phyloP scores from a whole-genome alignment of 1,284 basidiomycete species.

The Ceratobasidium sp. region DNA sequence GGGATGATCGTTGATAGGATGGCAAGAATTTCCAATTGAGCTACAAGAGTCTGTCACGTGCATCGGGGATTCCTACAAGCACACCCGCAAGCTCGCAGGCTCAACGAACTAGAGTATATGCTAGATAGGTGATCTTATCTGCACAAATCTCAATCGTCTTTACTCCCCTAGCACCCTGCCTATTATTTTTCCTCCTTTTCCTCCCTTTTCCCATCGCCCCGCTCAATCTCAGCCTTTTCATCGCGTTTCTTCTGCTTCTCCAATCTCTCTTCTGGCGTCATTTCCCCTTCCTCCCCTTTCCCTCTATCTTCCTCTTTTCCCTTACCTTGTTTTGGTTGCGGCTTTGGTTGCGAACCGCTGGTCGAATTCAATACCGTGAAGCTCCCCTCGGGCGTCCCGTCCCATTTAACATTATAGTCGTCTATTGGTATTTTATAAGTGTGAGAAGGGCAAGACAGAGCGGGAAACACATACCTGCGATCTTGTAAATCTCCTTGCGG shows the following conservation, averaged over 20 bases:
- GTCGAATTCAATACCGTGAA: conserved; percentile 36
- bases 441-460: too few relatives aligned
- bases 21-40: too few relatives aligned
- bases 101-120: too few relatives aligned
- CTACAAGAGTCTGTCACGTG: too few relatives aligned
- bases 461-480: conserved; percentile 58
- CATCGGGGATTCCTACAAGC: too few relatives aligned
- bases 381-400: conserved; percentile 52
- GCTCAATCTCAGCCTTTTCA: conserved; percentile 33
- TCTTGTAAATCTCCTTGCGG: conserved; percentile 67
- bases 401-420: conserved; percentile 69
- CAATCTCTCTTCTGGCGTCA: conserved; percentile 36
- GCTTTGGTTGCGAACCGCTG: conserved; percentile 44
- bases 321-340: conserved; percentile 12
- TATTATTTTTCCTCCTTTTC: not conserved
- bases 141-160: too few relatives aligned
- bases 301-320: not conserved
- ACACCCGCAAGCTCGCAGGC: too few relatives aligned
- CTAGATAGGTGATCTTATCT: too few relatives aligned
- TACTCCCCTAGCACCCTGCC: too few relatives aligned
- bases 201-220: conserved; percentile 17
- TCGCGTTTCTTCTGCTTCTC: conserved; percentile 37
- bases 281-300: conserved; percentile 19
- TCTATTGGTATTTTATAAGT: conserved; percentile 48
- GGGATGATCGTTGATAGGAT: too few relatives aligned